A percentile compares a stretch with the other conserved stretches of the same genome.
phyloP scores from a whole-genome alignment of 148 eudicot genomes.

The Camellia sinensis region DNA sequence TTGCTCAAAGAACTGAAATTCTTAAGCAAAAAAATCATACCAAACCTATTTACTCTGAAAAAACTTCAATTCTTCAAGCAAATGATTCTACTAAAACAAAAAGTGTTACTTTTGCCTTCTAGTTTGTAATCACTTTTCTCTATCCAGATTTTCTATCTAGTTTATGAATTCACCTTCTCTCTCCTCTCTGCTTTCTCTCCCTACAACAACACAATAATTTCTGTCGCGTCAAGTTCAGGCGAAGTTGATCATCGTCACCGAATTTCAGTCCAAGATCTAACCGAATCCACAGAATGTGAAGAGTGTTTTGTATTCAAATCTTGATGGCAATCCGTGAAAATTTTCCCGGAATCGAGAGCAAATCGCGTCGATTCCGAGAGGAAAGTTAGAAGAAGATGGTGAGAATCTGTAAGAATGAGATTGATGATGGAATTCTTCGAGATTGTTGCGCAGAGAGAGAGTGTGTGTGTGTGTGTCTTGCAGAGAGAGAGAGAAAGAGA shows the following conservation, averaged over 20 bases:
- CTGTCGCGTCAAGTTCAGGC: not conserved
- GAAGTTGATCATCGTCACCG: not conserved
- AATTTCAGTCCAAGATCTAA: slow-evolving; percentile 9
- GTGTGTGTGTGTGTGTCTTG: too few species aligned
- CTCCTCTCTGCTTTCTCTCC: not conserved
- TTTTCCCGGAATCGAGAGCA: not conserved
- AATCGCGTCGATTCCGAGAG: not conserved
- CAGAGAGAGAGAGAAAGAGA: too few species aligned
- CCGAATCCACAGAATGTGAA: not conserved
- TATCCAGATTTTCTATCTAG: not conserved
- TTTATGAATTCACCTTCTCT: not conserved
- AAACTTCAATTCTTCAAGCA: not conserved
- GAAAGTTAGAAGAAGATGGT: not conserved
- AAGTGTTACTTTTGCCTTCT: not conserved
- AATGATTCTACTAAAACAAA: not conserved
- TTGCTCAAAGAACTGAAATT: too few species aligned
- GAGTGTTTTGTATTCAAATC: not conserved
- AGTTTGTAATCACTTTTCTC: not conserved
- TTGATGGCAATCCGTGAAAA: not conserved
- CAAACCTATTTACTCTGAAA: not conserved
- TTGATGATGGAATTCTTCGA: not conserved
- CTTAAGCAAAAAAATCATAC: not conserved
- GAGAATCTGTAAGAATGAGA: not conserved
- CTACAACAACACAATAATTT: too few species aligned
- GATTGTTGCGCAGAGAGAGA: too few species aligned